phyloP scores from a whole-genome alignment of 148 eudicot genomes.

The Vaccinium myrtillus region DNA sequence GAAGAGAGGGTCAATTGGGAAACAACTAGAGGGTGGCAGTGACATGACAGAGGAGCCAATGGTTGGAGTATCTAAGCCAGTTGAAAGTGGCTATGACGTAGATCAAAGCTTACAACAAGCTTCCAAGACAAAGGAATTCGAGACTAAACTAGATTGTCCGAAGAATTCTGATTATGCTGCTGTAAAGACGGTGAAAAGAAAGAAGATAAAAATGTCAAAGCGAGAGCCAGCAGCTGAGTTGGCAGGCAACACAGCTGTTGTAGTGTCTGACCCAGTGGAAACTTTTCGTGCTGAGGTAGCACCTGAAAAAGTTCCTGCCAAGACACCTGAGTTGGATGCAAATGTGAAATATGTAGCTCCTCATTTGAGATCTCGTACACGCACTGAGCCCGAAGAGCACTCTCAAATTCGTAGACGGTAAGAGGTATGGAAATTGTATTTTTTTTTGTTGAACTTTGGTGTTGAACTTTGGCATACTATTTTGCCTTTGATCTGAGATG shows the following conservation, averaged over 20 bases:
- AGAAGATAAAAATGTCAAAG: slow-evolving; percentile 47
- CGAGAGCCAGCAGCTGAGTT: slow-evolving; percentile 24
- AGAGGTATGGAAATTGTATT: slow-evolving; percentile 50
- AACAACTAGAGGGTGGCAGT: slow-evolving; percentile 14
- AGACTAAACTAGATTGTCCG: slow-evolving; percentile 16
- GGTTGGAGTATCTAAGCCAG: slow-evolving; percentile 14
- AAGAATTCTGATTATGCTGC: slow-evolving; percentile 9
- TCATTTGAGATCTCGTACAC: slow-evolving; percentile 55
- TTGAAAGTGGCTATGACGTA: background rate
- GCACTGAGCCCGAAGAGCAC: slow-evolving; percentile 55
- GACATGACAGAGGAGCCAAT: background rate
- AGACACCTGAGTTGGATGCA: slow-evolving; percentile 18
- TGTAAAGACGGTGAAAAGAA: slow-evolving; percentile 21
- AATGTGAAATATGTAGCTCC: slow-evolving; percentile 72
- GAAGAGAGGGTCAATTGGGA: slow-evolving; percentile 18
- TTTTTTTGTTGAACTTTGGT: slow-evolving; percentile 2
- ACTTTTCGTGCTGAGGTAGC: slow-evolving; percentile 20
- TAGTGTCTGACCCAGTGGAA: slow-evolving; percentile 27
- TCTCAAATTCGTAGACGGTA: slow-evolving; percentile 66
- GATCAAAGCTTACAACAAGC: slow-evolving; percentile 12
- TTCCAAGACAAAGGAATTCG: background rate
- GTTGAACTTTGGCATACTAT: slow-evolving; percentile 2
- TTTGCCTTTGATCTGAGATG: background rate
- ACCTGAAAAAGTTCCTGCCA: slow-evolving; percentile 24
- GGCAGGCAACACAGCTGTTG: slow-evolving; percentile 16